Base-by-base conservation (phyloP, 1,284 basidiomycete genomes). In the Grifola frondosa region DNA sequence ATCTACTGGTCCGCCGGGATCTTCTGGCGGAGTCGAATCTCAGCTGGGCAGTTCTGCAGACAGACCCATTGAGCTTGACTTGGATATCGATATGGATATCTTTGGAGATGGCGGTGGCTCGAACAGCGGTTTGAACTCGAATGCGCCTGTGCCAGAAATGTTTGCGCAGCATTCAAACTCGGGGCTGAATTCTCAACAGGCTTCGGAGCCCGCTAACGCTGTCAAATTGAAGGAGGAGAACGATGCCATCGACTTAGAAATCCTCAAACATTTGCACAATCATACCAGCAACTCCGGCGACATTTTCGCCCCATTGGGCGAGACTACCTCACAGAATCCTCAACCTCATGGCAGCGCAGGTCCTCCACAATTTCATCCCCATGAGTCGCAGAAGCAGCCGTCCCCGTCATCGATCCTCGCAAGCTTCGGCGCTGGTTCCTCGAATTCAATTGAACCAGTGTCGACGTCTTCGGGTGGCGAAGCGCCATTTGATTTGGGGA, bases 51-150 rank as follows among this genome's bases (percentile, higher is more conserved):
- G 65, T 56, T 84, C 82, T 5, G 84, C 78, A 0, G 86, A 89
- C 60, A 85, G 86, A 57, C 86, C 87, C 11, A 89, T 89, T 45
- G 87, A 88, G 57, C 71, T 89, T 11, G 86, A 89, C 59, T 56
- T 88, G 34, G 85, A 88, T 42, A 79, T 87, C 62, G 81, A 85
- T 44, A 78, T 84, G 43, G 78, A 81, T 30, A 50, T 66, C 39
- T 66, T 66, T 40, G 55, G 52, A 5, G 52, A 58, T 24, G 32
- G n/a, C 12, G 34, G 19, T 20, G 44, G 21, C 3, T 6, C 40
- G 5, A 26, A 31, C 26, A 30, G 15, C 17, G 33, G 26, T 28
- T 28, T 43, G 22, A 37, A 33, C 21, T 21, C 32, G 20, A 22
- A 28, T n/a, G 26, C n/a, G 26, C 26, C 26, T n/a, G 10, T 10